Percentiles rank a stretch among this genome's conserved stretches.
Evolutionary conservation across 768 basidiomycete genomes (phyloP).

Genomic region (Suillus paluster): DNA sequence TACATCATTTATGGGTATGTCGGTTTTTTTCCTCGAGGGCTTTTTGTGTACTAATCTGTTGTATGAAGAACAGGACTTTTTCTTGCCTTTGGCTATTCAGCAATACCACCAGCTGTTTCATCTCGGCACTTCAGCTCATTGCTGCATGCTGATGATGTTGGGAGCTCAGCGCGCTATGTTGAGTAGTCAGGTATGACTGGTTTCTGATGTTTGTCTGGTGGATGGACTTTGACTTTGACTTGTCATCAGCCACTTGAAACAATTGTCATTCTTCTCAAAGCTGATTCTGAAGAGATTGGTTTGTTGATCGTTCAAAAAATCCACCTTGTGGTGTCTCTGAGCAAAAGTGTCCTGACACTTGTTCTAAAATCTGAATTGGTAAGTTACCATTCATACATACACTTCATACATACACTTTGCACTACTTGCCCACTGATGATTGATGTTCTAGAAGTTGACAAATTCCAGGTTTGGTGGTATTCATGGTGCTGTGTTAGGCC

Average conservation of each 20-base stretch:
- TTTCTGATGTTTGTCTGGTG: not conserved
- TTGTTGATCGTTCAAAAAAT: constrained; percentile 77
- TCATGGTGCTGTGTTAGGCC: constrained; percentile 75
- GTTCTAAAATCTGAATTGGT: constrained; percentile 83
- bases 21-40: not conserved
- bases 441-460: constrained; percentile 49
- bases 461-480: constrained; percentile 85
- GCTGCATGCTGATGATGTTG: constrained; percentile 76
- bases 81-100: constrained; percentile 84
- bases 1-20: constrained; percentile 80
- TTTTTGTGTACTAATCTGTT: not conserved
- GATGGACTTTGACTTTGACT: constrained; percentile 2
- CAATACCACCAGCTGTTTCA: constrained; percentile 91
- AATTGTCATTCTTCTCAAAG: constrained; percentile 80
- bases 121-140: constrained; percentile 85
- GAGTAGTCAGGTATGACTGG: constrained; percentile 63
- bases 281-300: constrained; percentile 64
- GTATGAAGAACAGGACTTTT: constrained; percentile 74
- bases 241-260: constrained; percentile 72
- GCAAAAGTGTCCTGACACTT: constrained; percentile 67
- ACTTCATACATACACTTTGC: not conserved
- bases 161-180: constrained; percentile 70
- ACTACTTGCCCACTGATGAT: not conserved
- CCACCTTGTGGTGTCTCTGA: constrained; percentile 75
- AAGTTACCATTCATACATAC: constrained; percentile 38